Evolutionary conservation across 2,329 filamentous ascomycete genomes (phyloP), one percentile per base, ranked within the genome.

Genomic region (Aspergillus tanneri): DNA sequence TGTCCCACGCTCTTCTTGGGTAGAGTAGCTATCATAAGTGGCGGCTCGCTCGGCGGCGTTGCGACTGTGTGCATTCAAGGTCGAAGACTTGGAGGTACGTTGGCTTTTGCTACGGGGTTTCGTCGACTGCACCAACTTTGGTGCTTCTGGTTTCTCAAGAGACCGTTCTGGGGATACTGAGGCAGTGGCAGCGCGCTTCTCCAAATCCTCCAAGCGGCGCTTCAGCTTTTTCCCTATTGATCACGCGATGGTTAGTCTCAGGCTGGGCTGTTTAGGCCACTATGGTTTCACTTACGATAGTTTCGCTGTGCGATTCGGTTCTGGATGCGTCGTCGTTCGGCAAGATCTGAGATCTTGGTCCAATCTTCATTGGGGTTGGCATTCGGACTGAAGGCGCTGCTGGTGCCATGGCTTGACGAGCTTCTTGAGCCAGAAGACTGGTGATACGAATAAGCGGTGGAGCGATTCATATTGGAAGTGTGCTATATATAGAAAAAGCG

Each of bases 261-360:
- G 5, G 30, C 5, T 36, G 28, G n/a, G n/a, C n/a, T n/a, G n/a
- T n/a, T n/a, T n/a, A n/a, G n/a, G n/a, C n/a, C n/a, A n/a, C n/a
- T n/a, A n/a, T n/a, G 25, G 19, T 35, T 14, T 22, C 5, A 80
- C 85, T 69, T 78, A 95, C 90, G 90, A 77, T 96, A 96, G 77
- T 96, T 96, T 64, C 91, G 86, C 75, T 97, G 92, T 59, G 92
- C 92, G 79, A 97, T 96, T 61, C 92, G 85, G 76, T 97, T 97
- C 75, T 97, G 91, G 76, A 96, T 96, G 67, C 91, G 83, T 64
- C 91, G 81, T 66, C 93, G 85, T 75, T 97, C 92, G 43, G 91
- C 92, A 51, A 97, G 85, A 72, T 97, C 92, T 49, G 92, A 95
- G 69, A 97, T 96, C 83, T 96, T 95, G 67, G 92, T 96, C 92